Conservation (phyloP, 2,329 filamentous ascomycete species). For the Penicillium psychrosexuale region DNA sequence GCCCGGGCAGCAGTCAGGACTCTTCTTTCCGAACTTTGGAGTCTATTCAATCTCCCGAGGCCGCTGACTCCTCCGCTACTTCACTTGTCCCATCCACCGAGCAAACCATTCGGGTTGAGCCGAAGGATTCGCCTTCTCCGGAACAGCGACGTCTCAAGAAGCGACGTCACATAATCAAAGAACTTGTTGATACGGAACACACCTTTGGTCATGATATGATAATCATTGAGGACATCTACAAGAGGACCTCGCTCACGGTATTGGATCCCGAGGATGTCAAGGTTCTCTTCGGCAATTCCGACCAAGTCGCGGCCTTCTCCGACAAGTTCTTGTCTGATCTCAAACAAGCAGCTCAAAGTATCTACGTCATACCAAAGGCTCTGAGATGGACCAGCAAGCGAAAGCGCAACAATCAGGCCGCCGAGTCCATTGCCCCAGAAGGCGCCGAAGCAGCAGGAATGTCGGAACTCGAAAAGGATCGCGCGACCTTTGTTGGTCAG, state of each 20-base stretch:
- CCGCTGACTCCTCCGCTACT: constrained; percentile 37
- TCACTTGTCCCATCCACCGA: constrained; percentile 36
- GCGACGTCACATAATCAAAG: constrained; percentile 80
- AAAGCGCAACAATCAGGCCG: constrained; percentile 40
- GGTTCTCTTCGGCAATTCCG: constrained; percentile 86
- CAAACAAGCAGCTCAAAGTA: constrained; percentile 72
- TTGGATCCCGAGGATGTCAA: constrained; percentile 81
- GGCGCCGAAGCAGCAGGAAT: constrained; percentile 30
- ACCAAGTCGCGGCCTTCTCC: constrained; percentile 85
- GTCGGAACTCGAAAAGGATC: constrained; percentile 56
- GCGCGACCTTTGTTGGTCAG: constrained; percentile 56
- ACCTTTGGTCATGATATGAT: constrained; percentile 94
- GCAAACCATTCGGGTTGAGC: constrained; percentile 20
- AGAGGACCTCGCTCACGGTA: constrained; percentile 80
- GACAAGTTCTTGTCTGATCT: constrained; percentile 73
- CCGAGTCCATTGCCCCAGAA: constrained; percentile 11
- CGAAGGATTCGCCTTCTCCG: constrained; percentile 34
- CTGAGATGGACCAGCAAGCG: constrained; percentile 55
- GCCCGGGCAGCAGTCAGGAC: constrained; percentile 37
- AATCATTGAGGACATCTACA: constrained; percentile 96
- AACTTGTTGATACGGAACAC: constrained; percentile 88
- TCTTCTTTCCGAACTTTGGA: constrained; percentile 34
- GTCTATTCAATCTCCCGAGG: constrained; percentile 30
- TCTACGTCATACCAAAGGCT: constrained; percentile 67
- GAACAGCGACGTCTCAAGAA: constrained; percentile 63